Conservation (phyloP, 169 alveolate species). For the Plasmodium billcollinsi region DNA sequence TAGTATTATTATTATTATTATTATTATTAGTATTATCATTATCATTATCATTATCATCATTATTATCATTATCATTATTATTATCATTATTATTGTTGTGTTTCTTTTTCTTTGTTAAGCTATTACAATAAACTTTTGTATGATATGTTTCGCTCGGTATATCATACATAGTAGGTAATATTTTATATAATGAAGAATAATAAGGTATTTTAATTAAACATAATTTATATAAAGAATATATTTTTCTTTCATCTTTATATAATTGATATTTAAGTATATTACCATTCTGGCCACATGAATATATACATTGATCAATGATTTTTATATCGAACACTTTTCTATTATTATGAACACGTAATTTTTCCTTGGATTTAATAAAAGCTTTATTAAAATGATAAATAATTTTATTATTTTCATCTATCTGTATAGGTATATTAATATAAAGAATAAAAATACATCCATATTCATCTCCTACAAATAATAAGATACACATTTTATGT, state of each 20-base stretch:
- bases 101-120: background rate
- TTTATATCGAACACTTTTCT: conserved; percentile 72
- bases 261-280: conserved; percentile 47
- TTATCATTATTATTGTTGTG: background rate
- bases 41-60: background rate
- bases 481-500: conserved; percentile 22
- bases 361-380: conserved; percentile 17
- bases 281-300: conserved; percentile 74
- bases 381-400: conserved; percentile 29
- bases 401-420: background rate
- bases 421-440: conserved; percentile 36
- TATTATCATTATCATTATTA: background rate
- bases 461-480: conserved; percentile 72
- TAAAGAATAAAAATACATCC: conserved; percentile 70
- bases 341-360: conserved; percentile 62
- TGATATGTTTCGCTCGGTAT: background rate
- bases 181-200: conserved; percentile 64
- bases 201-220: conserved; percentile 56
- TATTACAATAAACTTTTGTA: background rate
- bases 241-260: conserved; percentile 38
- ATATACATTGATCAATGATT: conserved; percentile 45
- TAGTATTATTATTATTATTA: background rate
- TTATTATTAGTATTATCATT: background rate
- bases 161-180: conserved; percentile 9
- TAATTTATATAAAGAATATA: conserved; percentile 50